Conservation (phyloP, 768 basidiomycete species). For the Clitopilus passeckerianus region DNA sequence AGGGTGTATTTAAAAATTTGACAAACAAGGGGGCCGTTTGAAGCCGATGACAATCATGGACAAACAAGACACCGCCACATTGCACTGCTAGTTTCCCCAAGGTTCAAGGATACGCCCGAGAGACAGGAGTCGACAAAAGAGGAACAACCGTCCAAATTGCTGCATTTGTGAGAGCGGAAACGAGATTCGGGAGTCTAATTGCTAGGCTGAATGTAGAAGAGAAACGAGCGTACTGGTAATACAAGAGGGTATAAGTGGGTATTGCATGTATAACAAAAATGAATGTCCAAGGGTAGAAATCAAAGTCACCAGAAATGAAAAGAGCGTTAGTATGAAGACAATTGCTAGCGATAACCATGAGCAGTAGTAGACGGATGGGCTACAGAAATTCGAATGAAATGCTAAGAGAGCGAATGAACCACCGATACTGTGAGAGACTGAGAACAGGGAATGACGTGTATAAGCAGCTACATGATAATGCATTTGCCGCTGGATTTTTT, state of each 20-base stretch:
- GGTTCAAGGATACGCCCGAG: background rate
- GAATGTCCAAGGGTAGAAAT: background rate
- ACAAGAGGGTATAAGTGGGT: background rate
- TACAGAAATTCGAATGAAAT: background rate
- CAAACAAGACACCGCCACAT: conserved; percentile 22
- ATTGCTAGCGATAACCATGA: background rate
- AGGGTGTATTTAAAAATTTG: conserved; percentile 16
- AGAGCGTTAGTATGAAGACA: background rate
- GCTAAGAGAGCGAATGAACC: conserved; percentile 1
- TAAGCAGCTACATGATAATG: conserved; percentile 34
- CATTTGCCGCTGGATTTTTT: conserved; percentile 29
- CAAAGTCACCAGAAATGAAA: background rate
- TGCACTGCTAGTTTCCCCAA: background rate
- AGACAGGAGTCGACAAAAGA: conserved; percentile 8
- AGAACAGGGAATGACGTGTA: background rate
- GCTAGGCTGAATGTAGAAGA: background rate
- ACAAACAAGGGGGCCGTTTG: conserved; percentile 10
- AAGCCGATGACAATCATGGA: conserved; percentile 9
- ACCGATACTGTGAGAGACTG: background rate
- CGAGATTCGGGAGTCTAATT: background rate
- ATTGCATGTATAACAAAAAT: background rate
- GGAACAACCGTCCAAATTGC: too few species aligned
- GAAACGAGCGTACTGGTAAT: background rate
- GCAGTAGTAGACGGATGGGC: background rate
- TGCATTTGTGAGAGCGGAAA: conserved; percentile 1